Evolutionary conservation across 768 basidiomycete genomes (phyloP).

Genomic region (Tephrocybe rancida): DNA sequence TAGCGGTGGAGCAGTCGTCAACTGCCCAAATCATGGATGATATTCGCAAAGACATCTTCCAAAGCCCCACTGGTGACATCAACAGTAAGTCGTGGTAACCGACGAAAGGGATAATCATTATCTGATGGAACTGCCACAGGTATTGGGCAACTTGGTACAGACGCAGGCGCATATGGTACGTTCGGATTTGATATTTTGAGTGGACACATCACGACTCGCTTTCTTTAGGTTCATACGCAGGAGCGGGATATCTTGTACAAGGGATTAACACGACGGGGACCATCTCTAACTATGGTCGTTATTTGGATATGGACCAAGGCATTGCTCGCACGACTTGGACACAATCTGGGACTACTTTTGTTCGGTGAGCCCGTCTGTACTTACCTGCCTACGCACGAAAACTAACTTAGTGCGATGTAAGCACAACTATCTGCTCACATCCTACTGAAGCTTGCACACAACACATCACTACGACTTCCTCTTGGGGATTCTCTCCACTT

Average conservation of each 20-base stretch:
- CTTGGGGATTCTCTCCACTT: constrained; percentile 5
- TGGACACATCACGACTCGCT: background rate
- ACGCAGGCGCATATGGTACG: constrained; percentile 64
- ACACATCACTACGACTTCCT: constrained; percentile 41
- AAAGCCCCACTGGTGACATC: constrained; percentile 59
- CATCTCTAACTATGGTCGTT: constrained; percentile 55
- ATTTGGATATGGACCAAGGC: constrained; percentile 70
- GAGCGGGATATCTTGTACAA: constrained; percentile 62
- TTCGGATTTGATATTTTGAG: background rate
- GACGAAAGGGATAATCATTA: background rate
- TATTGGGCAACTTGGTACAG: constrained; percentile 53
- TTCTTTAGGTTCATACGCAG: constrained; percentile 67
- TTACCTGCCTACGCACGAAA: background rate
- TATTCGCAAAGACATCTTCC: constrained; percentile 60
- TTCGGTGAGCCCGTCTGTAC: constrained; percentile 43
- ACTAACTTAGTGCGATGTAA: background rate
- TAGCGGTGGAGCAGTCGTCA: constrained; percentile 40
- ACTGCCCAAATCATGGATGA: constrained; percentile 52
- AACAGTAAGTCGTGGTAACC: constrained; percentile 41
- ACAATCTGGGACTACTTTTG: constrained; percentile 45
- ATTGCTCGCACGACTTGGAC: constrained; percentile 63
- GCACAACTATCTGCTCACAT: constrained; percentile 64
- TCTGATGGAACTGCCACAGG: constrained; percentile 33
- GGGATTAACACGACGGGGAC: constrained; percentile 43
- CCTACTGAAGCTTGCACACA: constrained; percentile 64